phyloP scores from a whole-genome alignment of 2,329 filamentous ascomycete genomes.

The Blastomyces percursus region DNA sequence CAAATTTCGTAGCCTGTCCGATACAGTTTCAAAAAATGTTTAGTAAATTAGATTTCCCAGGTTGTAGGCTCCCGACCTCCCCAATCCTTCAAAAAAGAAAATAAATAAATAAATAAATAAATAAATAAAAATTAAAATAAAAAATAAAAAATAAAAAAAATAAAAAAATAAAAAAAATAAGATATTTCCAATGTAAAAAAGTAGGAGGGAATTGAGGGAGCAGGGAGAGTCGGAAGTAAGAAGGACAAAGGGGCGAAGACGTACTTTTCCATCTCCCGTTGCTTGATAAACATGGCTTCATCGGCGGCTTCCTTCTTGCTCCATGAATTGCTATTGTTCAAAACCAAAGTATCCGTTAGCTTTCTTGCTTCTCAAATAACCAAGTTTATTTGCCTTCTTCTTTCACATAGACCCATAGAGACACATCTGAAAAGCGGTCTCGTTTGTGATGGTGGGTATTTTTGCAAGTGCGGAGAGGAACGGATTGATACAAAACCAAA shows the following conservation, averaged over 20 bases:
- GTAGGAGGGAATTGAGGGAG: background rate
- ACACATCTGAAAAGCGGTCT: background rate
- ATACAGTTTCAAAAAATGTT: background rate
- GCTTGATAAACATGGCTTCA: conserved; percentile 74
- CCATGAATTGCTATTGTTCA: conserved; percentile 66
- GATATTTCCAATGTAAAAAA: background rate
- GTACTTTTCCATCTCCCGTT: conserved; percentile 80
- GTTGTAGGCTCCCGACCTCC: background rate
- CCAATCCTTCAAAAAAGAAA: too few species aligned
- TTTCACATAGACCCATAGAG: background rate
- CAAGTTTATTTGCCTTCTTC: background rate
- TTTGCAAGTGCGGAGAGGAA: background rate
- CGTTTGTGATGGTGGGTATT: background rate
- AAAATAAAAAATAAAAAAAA: too few species aligned
- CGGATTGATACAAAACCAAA: background rate
- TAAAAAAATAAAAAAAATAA: too few species aligned
- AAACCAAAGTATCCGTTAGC: background rate
- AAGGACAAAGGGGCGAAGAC: conserved; percentile 11
- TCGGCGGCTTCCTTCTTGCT: conserved; percentile 78
- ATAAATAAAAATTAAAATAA: too few species aligned
- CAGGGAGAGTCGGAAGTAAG: background rate
- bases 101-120: too few species aligned
- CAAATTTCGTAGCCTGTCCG: conserved; percentile 53
- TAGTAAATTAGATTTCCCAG: background rate
- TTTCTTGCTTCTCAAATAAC: background rate